Base-by-base conservation (phyloP, 1,284 basidiomycete species). In the Mycena citricolor region DNA sequence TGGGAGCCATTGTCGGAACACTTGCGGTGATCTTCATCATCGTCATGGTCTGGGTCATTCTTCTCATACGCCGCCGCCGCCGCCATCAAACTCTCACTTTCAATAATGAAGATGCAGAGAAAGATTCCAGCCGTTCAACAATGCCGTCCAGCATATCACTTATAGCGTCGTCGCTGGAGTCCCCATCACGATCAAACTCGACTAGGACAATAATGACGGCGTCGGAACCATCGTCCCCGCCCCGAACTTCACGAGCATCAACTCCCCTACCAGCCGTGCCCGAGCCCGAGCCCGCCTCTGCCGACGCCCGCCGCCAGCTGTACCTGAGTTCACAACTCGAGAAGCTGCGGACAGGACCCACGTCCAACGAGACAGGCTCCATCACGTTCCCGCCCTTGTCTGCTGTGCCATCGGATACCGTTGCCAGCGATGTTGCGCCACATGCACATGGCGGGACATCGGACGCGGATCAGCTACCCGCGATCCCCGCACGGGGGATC, bases 321-420 rank as follows among this genome's bases (percentile, higher is more conserved):
- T 52, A 46, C 24, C 43, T 49, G 16, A 42, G 43, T 17, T 5
- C 51, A 12, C 51, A 52, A 31, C 43, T 52, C 8, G 39, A 48
- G 5, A 25, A 22, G 33, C 46, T 52, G n/a, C n/a, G n/a, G n/a
- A n/a, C n/a, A n/a, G n/a, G n/a, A n/a, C n/a, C n/a, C n/a, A n/a
- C n/a, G n/a, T n/a, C n/a, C n/a, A n/a, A n/a, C n/a, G n/a, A n/a
- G n/a, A n/a, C n/a, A n/a, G n/a, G n/a, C n/a, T n/a, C n/a, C n/a
- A n/a, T n/a, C n/a, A n/a, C n/a, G n/a, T n/a, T n/a, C n/a, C n/a
- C n/a, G n/a, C n/a, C n/a, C n/a, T n/a, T n/a, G n/a, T n/a, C n/a
- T n/a, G n/a, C n/a, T n/a, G n/a, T n/a, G n/a, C n/a, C n/a, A n/a
- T n/a, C n/a, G n/a, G n/a, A n/a, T n/a, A n/a, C n/a, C n/a, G n/a